Evolutionary conservation across 345 rosid species (phyloP).

Genomic region (Anastatica hierochuntica): DNA sequence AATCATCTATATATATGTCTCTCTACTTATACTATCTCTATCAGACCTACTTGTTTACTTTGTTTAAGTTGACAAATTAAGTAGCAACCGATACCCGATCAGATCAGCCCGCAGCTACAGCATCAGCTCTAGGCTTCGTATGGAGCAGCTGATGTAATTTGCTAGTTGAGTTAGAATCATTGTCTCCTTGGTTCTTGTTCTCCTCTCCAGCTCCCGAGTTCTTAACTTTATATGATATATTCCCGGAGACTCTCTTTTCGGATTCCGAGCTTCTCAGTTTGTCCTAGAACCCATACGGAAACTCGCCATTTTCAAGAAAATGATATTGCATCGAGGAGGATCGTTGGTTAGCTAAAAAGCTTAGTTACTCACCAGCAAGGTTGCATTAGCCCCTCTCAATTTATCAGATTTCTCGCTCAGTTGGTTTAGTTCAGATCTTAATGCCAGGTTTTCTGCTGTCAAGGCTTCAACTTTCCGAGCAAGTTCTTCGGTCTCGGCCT

Average conservation of each 20-base stretch:
- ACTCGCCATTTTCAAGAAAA: not conserved
- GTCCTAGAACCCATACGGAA: constrained; percentile 28
- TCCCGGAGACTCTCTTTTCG: constrained; percentile 29
- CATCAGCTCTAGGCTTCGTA: constrained; percentile 60
- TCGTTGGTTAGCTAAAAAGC: not conserved
- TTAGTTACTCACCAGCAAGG: constrained; percentile 40
- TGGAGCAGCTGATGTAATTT: constrained; percentile 78
- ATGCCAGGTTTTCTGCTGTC: constrained; percentile 52
- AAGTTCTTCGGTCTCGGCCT: constrained; percentile 95
- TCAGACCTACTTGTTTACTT: constrained; percentile 9
- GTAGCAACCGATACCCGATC: not conserved
- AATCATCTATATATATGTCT: constrained; percentile 11
- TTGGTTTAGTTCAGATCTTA: constrained; percentile 64
- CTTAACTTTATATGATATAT: constrained; percentile 44
- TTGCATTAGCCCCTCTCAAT: constrained; percentile 66
- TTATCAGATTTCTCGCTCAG: constrained; percentile 60
- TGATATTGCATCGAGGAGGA: not conserved
- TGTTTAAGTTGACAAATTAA: constrained; percentile 5
- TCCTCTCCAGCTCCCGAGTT: constrained; percentile 33
- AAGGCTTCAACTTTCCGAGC: constrained; percentile 57
- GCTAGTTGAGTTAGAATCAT: constrained; percentile 41
- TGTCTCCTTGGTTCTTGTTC: constrained; percentile 40
- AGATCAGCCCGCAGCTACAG: constrained; percentile 54
- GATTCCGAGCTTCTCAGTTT: constrained; percentile 39
- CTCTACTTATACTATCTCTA: constrained; percentile 24